Percentiles rank a stretch among this genome's conserved stretches.
These are phyloP conservation scores for Hymenoscyphus infarciens DNA, from an alignment of 2,329 filamentous ascomycete species.

Conservation along the genomic window DNA sequence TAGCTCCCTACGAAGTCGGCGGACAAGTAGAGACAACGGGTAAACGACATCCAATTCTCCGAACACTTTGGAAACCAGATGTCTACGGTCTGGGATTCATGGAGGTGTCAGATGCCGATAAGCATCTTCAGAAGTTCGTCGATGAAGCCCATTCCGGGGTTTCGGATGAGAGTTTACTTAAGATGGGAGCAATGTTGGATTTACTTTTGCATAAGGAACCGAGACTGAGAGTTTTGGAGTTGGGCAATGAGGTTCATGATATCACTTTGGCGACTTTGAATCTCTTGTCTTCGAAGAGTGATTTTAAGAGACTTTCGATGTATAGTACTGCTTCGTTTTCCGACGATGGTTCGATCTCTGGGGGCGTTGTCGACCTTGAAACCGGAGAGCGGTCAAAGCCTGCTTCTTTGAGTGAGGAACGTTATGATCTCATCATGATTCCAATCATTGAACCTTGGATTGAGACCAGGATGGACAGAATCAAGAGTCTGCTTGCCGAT, in stretches of 20 bases:
- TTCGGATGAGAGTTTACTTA: slow-evolving; percentile 2
- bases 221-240: slow-evolving; percentile 26
- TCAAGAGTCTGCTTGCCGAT: not conserved
- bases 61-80: slow-evolving; percentile 1
- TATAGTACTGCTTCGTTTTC: not conserved
- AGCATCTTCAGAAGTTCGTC: not conserved
- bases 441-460: not conserved
- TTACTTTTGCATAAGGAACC: slow-evolving; percentile 24
- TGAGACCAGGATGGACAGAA: not conserved
- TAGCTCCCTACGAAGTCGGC: not conserved
- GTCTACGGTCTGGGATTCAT: not conserved
- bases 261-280: slow-evolving; percentile 13
- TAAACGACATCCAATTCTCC: not conserved
- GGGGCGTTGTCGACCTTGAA: not conserved
- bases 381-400: not conserved
- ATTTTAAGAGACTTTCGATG: not conserved
- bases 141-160: too few species aligned
- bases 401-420: not conserved
- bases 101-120: not conserved
- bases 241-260: slow-evolving; percentile 26
- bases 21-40: not conserved
- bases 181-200: slow-evolving; percentile 9
- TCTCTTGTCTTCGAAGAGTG: not conserved
- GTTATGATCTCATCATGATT: not conserved
- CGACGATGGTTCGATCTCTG: not conserved